phyloP scores from a whole-genome alignment of 345 rosid genomes.

The Geranium rotundifolium region DNA sequence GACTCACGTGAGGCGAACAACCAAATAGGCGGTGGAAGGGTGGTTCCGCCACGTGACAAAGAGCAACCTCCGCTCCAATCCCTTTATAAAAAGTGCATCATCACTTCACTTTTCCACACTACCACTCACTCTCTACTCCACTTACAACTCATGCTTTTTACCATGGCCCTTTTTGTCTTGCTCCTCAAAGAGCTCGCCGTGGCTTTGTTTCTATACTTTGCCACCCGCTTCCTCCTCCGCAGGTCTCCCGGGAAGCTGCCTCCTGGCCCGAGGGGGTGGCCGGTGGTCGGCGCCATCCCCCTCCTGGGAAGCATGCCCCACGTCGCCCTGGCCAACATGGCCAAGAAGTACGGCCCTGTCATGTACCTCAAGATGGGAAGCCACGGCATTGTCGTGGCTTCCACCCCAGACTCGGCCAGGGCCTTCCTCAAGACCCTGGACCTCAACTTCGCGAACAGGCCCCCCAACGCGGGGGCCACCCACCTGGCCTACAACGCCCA shows the following conservation, averaged over 20 bases:
- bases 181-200: slow-evolving; percentile 12
- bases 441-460: slow-evolving; percentile 46
- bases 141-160: too few relatives aligned
- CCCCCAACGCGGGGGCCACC: slow-evolving; percentile 39
- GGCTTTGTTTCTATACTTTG: slow-evolving; percentile 17
- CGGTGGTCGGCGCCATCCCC: slow-evolving; percentile 43
- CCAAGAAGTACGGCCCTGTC: slow-evolving; percentile 41
- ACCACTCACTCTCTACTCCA: background rate
- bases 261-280: slow-evolving; percentile 51
- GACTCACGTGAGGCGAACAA: too few relatives aligned
- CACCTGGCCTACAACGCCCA: slow-evolving; percentile 44
- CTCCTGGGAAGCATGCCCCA: slow-evolving; percentile 50
- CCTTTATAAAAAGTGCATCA: too few relatives aligned
- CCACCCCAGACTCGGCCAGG: slow-evolving; percentile 40
- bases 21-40: too few relatives aligned
- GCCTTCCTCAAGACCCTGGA: slow-evolving; percentile 49
- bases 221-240: slow-evolving; percentile 12
- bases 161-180: background rate
- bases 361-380: slow-evolving; percentile 49
- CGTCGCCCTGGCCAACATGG: slow-evolving; percentile 32
- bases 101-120: too few relatives aligned
- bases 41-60: too few relatives aligned
- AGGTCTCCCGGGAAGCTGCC: slow-evolving; percentile 17
- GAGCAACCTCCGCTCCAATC: too few relatives aligned
- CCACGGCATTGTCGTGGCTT: slow-evolving; percentile 39